A percentile compares a stretch with the other conserved stretches of the same genome.
Evolutionary conservation across 495 filamentous ascomycete species (phyloP).

Genomic region (Trichoderma orchidacearum): DNA sequence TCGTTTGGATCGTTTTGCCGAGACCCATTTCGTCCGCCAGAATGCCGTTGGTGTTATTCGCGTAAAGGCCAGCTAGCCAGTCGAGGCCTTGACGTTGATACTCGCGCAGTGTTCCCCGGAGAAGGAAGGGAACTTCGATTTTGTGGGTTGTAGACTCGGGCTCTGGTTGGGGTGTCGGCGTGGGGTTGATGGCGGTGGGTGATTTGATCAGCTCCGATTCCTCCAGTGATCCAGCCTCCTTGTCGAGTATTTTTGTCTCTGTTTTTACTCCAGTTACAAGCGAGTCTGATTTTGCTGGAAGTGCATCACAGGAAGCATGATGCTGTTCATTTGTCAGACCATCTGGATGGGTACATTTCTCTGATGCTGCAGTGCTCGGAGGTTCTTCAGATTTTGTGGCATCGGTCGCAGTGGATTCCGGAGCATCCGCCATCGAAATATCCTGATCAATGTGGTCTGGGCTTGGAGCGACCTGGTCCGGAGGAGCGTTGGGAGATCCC

Average conservation of each 20-base stretch:
- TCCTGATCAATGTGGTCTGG: not conserved
- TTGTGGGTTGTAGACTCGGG: slow-evolving; percentile 27
- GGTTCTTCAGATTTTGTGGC: not conserved
- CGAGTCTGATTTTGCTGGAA: not conserved
- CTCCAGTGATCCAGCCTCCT: not conserved
- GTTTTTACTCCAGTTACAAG: too few relatives aligned
- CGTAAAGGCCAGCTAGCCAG: slow-evolving; percentile 88
- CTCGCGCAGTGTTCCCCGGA: slow-evolving; percentile 84
- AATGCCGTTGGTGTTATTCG: slow-evolving; percentile 90
- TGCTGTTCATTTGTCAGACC: not conserved
- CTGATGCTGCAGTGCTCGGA: not conserved
- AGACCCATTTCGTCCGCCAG: slow-evolving; percentile 99
- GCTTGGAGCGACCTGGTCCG: not conserved
- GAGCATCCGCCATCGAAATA: not conserved
- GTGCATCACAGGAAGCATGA: not conserved
- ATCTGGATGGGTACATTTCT: not conserved
- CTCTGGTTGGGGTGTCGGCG: not conserved
- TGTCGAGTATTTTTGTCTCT: not conserved
- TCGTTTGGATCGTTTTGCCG: slow-evolving; percentile 98
- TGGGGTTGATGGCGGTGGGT: slow-evolving; percentile 20
- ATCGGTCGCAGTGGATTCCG: not conserved
- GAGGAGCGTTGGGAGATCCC: not conserved
- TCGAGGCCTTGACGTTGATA: slow-evolving; percentile 96
- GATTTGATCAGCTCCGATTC: slow-evolving; percentile 23
- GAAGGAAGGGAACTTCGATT: slow-evolving; percentile 73